Conservation (phyloP, 176 grass and related monocot species). For the Echinochloa phyllopogon region DNA sequence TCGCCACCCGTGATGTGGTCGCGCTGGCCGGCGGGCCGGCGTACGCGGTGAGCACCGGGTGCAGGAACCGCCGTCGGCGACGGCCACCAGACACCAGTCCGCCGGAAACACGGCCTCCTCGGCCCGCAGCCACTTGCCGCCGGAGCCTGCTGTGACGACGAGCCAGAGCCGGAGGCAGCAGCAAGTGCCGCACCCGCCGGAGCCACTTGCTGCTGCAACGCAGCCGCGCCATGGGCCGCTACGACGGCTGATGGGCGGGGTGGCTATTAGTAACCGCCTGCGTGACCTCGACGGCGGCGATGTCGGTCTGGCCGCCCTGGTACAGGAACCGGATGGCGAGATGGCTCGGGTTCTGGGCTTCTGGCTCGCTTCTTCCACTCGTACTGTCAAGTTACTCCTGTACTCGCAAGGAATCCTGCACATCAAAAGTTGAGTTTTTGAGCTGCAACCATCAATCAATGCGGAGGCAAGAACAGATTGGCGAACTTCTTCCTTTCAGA, state of each 20-base stretch:
- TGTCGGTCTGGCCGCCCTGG: constrained; percentile 76
- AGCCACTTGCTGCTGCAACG: background rate
- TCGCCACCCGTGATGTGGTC: too few relatives aligned
- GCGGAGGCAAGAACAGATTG: too few relatives aligned
- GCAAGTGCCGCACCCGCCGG: constrained; percentile 50
- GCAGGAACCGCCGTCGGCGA: too few relatives aligned
- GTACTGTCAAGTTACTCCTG: constrained; percentile 46
- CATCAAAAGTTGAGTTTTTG: background rate
- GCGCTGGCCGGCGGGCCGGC: too few relatives aligned
- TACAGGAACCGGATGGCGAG: constrained; percentile 63
- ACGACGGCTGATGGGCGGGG: background rate
- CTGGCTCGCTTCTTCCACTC: constrained; percentile 59
- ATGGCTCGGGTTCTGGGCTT: background rate
- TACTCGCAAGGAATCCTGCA: constrained; percentile 64
- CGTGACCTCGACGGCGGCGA: constrained; percentile 64
- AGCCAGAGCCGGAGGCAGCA: constrained; percentile 53
- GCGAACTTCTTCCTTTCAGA: too few relatives aligned
- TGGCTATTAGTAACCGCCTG: background rate
- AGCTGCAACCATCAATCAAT: too few relatives aligned
- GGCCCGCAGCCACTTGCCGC: constrained; percentile 63
- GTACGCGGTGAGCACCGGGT: too few relatives aligned
- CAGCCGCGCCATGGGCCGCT: constrained; percentile 51
- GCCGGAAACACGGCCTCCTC: constrained; percentile 40
- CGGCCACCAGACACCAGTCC: too few relatives aligned
- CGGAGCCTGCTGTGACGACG: constrained; percentile 58